Evolutionary conservation across 768 basidiomycete genomes (phyloP).

Genomic region (Suillus cothurnatus): DNA sequence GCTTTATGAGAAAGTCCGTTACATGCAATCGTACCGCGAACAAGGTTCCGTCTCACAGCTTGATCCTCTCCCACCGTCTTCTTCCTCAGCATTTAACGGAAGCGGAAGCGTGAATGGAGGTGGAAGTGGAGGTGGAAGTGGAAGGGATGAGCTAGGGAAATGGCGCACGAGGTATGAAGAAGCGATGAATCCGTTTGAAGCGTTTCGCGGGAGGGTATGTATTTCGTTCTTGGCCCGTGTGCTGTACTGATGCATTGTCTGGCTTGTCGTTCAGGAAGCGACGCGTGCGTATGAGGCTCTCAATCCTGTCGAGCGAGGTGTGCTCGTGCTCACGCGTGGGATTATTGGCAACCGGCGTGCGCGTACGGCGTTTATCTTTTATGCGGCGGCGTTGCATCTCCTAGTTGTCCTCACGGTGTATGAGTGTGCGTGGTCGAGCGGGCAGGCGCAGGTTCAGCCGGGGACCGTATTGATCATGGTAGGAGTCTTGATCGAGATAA

Average conservation of each 20-base stretch:
- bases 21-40: too few relatives aligned
- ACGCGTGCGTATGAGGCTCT: constrained; percentile 90
- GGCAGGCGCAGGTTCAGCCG: constrained; percentile 53
- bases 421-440: constrained; percentile 63
- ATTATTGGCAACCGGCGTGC: constrained; percentile 90
- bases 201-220: constrained; percentile 91
- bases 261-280: constrained; percentile 67
- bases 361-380: constrained; percentile 87
- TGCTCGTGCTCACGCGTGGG: constrained; percentile 80
- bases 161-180: constrained; percentile 94
- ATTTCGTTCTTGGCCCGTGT: background rate
- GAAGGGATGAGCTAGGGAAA: constrained; percentile 78
- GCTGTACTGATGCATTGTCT: constrained; percentile 4
- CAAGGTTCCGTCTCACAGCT: constrained; percentile 52
- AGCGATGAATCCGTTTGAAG: constrained; percentile 98
- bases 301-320: constrained; percentile 88
- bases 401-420: constrained; percentile 80
- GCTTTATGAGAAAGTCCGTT: too few relatives aligned
- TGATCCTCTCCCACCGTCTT: constrained; percentile 59
- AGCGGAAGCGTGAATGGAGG: constrained; percentile 39
- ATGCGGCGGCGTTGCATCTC: constrained; percentile 80
- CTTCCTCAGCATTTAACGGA: constrained; percentile 32
- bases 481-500: background rate
- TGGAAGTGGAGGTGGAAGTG: constrained; percentile 40
- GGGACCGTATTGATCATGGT: constrained; percentile 37